Evolutionary conservation across 2,329 filamentous ascomycete species (phyloP).

Genomic region (Aurifilum marmelostoma): DNA sequence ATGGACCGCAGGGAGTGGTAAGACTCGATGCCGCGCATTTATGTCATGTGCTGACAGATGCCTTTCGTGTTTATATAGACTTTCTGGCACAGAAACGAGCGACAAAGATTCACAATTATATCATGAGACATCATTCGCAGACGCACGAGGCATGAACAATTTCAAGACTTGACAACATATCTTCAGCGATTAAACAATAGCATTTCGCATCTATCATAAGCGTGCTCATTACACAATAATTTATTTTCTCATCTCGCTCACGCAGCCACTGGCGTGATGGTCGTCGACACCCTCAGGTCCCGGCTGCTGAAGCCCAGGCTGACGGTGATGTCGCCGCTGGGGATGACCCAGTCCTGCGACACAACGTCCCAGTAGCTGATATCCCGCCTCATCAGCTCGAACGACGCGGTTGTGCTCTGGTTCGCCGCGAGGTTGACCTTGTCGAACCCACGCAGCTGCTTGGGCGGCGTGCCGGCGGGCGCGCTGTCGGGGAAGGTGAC

Average conservation of each 20-base stretch:
- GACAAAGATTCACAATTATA: no score
- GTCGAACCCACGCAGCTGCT: slow-evolving; percentile 55
- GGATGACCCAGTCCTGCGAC: slow-evolving; percentile 47
- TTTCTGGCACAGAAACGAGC: no score
- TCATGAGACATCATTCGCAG: no score
- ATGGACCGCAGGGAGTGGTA: no score
- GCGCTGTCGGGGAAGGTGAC: slow-evolving; percentile 51
- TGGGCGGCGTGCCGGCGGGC: slow-evolving; percentile 49
- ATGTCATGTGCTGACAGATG: no score
- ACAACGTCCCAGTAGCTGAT: slow-evolving; percentile 53
- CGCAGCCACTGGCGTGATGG: slow-evolving; percentile 22
- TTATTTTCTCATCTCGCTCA: background rate
- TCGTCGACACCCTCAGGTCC: slow-evolving; percentile 23
- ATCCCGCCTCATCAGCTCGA: slow-evolving; percentile 52
- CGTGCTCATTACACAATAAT: slow-evolving; percentile 11
- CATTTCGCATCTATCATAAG: slow-evolving; percentile 8
- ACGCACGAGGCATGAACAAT: background rate
- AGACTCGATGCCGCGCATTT: no score
- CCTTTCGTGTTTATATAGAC: no score
- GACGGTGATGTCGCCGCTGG: slow-evolving; percentile 38
- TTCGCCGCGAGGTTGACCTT: slow-evolving; percentile 50
- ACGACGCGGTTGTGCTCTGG: slow-evolving; percentile 44
- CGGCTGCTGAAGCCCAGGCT: slow-evolving; percentile 39
- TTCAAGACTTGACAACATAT: background rate
- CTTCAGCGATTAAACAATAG: background rate